phyloP scores from a whole-genome alignment of 805 yeast species.

The Candida yuanshanica region DNA sequence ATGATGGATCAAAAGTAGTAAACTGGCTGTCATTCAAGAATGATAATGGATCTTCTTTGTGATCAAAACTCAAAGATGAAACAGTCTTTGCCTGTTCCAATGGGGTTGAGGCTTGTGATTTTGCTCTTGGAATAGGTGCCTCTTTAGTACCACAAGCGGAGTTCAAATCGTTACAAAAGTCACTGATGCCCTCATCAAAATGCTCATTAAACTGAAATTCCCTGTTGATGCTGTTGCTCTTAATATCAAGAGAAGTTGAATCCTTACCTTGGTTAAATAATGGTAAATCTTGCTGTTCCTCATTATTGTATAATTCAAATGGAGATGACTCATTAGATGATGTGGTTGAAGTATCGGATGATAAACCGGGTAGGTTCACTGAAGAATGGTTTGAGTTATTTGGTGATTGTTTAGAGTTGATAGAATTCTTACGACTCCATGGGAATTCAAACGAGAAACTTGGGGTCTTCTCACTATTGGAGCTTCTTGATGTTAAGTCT shows the following conservation, averaged over 20 bases:
- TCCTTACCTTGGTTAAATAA: constrained; percentile 12
- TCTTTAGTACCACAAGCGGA: constrained; percentile 79
- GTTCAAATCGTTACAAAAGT: constrained; percentile 70
- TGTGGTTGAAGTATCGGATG: constrained; percentile 24
- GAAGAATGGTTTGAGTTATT: constrained; percentile 7
- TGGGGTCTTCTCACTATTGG: constrained; percentile 6
- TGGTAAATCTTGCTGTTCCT: constrained; percentile 19
- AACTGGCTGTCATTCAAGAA: constrained; percentile 33
- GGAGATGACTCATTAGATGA: constrained; percentile 24
- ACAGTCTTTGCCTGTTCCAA: not conserved
- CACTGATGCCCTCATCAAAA: constrained; percentile 65
- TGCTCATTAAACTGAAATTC: constrained; percentile 34
- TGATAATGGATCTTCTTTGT: constrained; percentile 38
- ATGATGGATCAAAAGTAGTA: constrained; percentile 43
- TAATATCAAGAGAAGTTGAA: constrained; percentile 1
- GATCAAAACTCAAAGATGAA: not conserved
- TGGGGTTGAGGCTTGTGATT: constrained; percentile 11
- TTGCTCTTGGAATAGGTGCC: constrained; percentile 54
- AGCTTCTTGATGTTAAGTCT: constrained; percentile 6
- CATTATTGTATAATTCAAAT: constrained; percentile 23
- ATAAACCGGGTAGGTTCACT: constrained; percentile 17
- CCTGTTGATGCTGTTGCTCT: constrained; percentile 2
- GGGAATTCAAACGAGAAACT: constrained; percentile 52
- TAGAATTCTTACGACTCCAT: constrained; percentile 31
- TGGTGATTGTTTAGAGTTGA: constrained; percentile 4